Conservation (phyloP, 768 basidiomycete species). For the Lactifluus echinatus region DNA sequence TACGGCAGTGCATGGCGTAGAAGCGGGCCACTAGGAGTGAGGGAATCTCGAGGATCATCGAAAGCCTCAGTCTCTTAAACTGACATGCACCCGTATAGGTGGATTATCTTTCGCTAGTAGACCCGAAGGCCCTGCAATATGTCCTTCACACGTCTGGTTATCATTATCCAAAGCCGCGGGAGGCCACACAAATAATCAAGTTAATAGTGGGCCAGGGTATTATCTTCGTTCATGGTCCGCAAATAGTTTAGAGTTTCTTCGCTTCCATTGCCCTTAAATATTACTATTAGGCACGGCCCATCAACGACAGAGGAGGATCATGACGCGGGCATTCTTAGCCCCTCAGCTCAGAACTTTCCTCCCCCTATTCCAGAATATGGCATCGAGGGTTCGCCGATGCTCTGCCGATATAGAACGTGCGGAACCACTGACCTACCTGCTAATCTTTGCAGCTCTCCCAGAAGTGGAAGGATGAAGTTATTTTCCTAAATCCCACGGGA, state of each 20-base stretch:
- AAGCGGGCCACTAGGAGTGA: conserved; percentile 20
- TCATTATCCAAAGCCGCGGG: conserved; percentile 19
- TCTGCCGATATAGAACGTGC: neutral
- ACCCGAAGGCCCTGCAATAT: conserved; percentile 25
- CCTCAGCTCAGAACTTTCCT: conserved; percentile 24
- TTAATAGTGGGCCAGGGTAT: conserved; percentile 20
- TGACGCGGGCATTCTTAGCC: conserved; percentile 26
- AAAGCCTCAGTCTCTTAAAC: neutral
- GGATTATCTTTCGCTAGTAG: neutral
- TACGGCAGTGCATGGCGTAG: conserved; percentile 25
- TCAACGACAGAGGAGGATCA: conserved; percentile 24
- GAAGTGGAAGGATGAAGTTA: conserved; percentile 25
- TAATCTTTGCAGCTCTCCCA: conserved; percentile 19
- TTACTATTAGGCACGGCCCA: conserved; percentile 20
- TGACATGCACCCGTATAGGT: neutral
- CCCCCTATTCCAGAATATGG: conserved; percentile 21
- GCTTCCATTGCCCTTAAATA: neutral
- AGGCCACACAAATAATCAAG: conserved; percentile 8
- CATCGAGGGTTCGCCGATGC: conserved; percentile 6
- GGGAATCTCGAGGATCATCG: neutral
- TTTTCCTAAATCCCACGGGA: neutral
- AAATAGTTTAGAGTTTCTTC: neutral
- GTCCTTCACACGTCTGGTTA: conserved; percentile 27
- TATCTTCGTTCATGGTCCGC: conserved; percentile 21
- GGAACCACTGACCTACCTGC: neutral